A percentile compares a stretch with the other conserved stretches of the same genome.
phyloP scores from a whole-genome alignment of 2,329 filamentous ascomycete species.

The Calonectria hongkongensis region DNA sequence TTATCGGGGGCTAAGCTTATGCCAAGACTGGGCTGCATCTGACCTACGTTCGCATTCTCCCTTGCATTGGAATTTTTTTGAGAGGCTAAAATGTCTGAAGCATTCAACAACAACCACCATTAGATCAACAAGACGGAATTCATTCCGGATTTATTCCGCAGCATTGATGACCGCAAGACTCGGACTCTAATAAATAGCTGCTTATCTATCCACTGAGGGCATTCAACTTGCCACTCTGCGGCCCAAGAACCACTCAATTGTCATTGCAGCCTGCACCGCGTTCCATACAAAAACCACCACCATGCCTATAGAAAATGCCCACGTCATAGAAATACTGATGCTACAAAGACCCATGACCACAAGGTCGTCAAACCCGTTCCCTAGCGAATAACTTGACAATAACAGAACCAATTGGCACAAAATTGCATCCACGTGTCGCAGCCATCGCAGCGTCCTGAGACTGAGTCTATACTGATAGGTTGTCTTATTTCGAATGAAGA shows the following conservation, averaged over 20 bases:
- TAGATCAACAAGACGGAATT: too few species aligned
- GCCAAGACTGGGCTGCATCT: background rate
- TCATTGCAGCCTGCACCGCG: conserved; percentile 5
- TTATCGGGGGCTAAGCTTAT: background rate
- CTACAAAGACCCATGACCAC: conserved; percentile 8
- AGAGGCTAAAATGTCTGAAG: too few species aligned
- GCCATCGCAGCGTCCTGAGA: background rate
- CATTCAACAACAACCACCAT: too few species aligned
- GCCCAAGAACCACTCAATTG: conserved; percentile 1
- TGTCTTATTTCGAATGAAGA: background rate
- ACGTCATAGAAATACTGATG: conserved; percentile 1
- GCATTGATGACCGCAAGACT: background rate
- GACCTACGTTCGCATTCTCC: too few species aligned
- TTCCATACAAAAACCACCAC: conserved; percentile 17
- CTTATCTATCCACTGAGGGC: background rate
- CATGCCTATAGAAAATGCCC: conserved; percentile 11
- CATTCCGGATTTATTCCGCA: background rate
- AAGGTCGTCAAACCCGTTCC: conserved; percentile 5
- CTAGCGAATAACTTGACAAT: background rate
- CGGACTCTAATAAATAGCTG: background rate
- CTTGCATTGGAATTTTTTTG: background rate
- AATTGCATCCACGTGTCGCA: background rate
- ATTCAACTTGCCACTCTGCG: background rate
- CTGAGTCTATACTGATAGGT: background rate
- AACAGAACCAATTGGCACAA: conserved; percentile 1